Evolutionary conservation across 305 asterid species (phyloP), one percentile per base, ranked within the genome.

Genomic region (Fraxinus velutina): DNA sequence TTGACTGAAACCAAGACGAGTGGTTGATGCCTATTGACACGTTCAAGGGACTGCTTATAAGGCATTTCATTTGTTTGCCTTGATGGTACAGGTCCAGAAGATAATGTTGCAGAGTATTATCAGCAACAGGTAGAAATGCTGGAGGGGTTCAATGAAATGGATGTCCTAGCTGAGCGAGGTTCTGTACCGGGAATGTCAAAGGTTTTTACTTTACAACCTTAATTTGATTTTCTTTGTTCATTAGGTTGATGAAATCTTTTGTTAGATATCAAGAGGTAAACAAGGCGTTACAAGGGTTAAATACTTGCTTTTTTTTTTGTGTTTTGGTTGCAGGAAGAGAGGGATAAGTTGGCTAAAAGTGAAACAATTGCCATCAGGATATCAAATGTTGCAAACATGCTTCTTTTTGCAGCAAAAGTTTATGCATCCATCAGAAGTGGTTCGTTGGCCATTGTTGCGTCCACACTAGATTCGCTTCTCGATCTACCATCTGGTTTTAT

Each of bases 81-180:
- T 83, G 85, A 70, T 81, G 79, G 29, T 83, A 50, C 85, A 86
- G 92, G 88, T 73, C 82, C 86, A 33, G 92, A 89, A 84, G 89
- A 87, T 78, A 81, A 80, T 21, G 84, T 89, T 8, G 90, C 92
- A 0, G 90, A 86, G 24, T 89, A 89, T 71, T 89, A 89, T 82
- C 90, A 89, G 72, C 92, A 89, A 70, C 92, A 89, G 37, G 92
- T 87, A 19, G 92, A 89, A 83, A 89, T 89, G 92, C 85, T 87
- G 30, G 92, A 79, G 82, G 89, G 92, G 27, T 89, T 89, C 82
- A 89, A 78, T 81, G 90, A 87, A 87, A 89, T 89, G 92, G 92
- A 89, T 84, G 86, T 86, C 79, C 86, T 89, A 80, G 87, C 90
- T 0, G 92, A 87, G 42, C 88, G 89, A 70, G 92, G 90, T 77